A percentile compares a stretch with the other conserved stretches of the same genome.
Conservation (phyloP, 495 filamentous ascomycete species). For the Cenococcum geophilum region DNA sequence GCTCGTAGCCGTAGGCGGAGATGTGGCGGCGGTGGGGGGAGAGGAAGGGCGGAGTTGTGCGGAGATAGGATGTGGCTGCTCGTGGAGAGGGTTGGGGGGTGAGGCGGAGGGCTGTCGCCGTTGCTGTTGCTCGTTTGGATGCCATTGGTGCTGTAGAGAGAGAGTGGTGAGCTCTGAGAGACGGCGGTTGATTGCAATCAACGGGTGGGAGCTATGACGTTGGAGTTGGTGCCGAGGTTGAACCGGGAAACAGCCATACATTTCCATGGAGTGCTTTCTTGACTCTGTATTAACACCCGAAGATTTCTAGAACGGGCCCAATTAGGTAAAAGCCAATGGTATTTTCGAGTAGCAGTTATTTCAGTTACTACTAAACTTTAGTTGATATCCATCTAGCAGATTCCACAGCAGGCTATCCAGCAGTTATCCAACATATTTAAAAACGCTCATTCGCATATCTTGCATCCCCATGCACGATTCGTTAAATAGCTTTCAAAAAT, state of each 20-base stretch:
- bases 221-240: conserved; percentile 9
- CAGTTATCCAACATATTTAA: too few relatives aligned
- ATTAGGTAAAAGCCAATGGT: too few relatives aligned
- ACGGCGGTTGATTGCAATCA: not conserved
- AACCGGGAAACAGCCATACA: not conserved
- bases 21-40: conserved; percentile 43
- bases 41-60: not conserved
- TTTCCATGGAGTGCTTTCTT: too few relatives aligned
- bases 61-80: conserved; percentile 9
- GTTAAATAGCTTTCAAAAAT: not conserved
- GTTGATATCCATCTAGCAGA: too few relatives aligned
- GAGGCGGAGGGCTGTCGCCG: not conserved
- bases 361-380: too few relatives aligned
- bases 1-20: conserved; percentile 93
- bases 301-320: too few relatives aligned
- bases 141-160: conserved; percentile 15
- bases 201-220: conserved; percentile 12
- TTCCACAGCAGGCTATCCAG: too few relatives aligned
- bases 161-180: conserved; percentile 1
- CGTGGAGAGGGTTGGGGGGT: not conserved
- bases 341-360: too few relatives aligned
- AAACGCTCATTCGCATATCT: too few relatives aligned
- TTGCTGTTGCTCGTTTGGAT: conserved; percentile 13
- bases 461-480: not conserved
- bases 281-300: too few relatives aligned